Evolutionary conservation across 176 grass and related monocot genomes (phyloP), one percentile per base, ranked within the genome.

Genomic region (Rhynchospora pubera): DNA sequence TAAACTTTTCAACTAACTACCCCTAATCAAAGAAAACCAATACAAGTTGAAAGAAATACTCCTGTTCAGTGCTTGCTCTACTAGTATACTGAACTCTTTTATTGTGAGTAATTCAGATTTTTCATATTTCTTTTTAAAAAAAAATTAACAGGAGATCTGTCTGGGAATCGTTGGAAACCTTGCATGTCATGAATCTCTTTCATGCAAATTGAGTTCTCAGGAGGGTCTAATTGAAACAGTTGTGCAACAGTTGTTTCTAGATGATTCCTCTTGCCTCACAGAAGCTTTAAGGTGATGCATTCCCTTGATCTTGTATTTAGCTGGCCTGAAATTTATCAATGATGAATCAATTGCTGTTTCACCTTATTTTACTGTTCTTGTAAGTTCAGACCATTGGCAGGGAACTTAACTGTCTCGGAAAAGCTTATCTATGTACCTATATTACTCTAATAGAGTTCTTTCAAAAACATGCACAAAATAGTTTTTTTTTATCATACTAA

Each of bases 141-240:
- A 39, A 39, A 39, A 2, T 21, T 85, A 16, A 75, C 88, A 98
- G 95, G 95, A 98, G 91, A 88, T 98, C 73, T 98, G 95, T 83
- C 76, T 94, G 79, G 95, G 95, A 87, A 98, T 98, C 44, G 89
- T 98, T 69, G 95, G 85, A 75, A 98, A 98, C 87, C 69, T 98
- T 82, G 87, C 85, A 30, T 98, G 92, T 89, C 95, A 94, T 84
- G 87, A 91, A 89, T 85, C 83, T 83, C 74, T 94, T 68, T 79
- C 82, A 44, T 78, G 79, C 78, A 81, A 87, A 80, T 88, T 98
- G 78, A 87, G 77, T 88, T 88, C 83, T 62, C 81, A 83, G 70
- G 74, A 90, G 82, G 88, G 87, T 90, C 90, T 98, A 79, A 94
- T 87, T 82, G 79, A 86, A 52, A 90, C 85, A 44, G 85, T 91